phyloP scores from a whole-genome alignment of 2,329 filamentous ascomycete species.

The Colletotrichum plurivorum region DNA sequence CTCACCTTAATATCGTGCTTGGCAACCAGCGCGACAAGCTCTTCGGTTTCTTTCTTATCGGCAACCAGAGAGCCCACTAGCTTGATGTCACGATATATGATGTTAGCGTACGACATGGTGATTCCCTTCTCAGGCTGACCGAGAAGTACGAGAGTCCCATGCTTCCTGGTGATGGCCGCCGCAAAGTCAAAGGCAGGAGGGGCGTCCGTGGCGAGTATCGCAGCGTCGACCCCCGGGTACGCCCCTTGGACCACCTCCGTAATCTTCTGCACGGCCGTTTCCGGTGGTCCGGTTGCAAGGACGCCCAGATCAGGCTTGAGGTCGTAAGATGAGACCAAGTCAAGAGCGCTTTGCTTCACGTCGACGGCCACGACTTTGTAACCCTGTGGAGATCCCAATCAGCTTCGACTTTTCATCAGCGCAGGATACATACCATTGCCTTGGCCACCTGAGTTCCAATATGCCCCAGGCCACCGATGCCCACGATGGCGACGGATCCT shows the following conservation, averaged over 20 bases:
- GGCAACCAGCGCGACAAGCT: conserved; percentile 33
- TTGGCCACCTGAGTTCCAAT: conserved; percentile 39
- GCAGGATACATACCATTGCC: conserved; percentile 24
- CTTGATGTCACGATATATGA: conserved; percentile 39
- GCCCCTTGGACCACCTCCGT: neutral
- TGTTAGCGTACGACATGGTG: conserved; percentile 31
- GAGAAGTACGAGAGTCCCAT: conserved; percentile 38
- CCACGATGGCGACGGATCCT: conserved; percentile 34
- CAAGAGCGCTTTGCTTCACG: conserved; percentile 32
- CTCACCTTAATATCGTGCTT: conserved; percentile 33
- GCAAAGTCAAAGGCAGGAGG: conserved; percentile 36
- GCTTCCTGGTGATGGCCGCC: conserved; percentile 35
- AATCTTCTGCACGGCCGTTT: conserved; percentile 41
- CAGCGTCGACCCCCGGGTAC: conserved; percentile 39
- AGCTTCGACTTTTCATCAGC: rapidly evolving
- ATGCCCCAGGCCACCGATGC: conserved; percentile 38
- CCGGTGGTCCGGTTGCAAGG: conserved; percentile 44
- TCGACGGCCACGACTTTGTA: conserved; percentile 38
- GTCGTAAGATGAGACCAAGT: conserved; percentile 25
- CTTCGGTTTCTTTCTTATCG: conserved; percentile 21
- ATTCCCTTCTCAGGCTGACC: conserved; percentile 40
- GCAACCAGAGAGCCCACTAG: conserved; percentile 39
- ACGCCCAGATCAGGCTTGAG: conserved; percentile 42
- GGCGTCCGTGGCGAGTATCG: conserved; percentile 40
- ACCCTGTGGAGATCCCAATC: conserved; percentile 1